Percentiles rank a stretch among this genome's conserved stretches.
Evolutionary conservation across 2,329 filamentous ascomycete species (phyloP).

Genomic region (Diaporthe longicolla): DNA sequence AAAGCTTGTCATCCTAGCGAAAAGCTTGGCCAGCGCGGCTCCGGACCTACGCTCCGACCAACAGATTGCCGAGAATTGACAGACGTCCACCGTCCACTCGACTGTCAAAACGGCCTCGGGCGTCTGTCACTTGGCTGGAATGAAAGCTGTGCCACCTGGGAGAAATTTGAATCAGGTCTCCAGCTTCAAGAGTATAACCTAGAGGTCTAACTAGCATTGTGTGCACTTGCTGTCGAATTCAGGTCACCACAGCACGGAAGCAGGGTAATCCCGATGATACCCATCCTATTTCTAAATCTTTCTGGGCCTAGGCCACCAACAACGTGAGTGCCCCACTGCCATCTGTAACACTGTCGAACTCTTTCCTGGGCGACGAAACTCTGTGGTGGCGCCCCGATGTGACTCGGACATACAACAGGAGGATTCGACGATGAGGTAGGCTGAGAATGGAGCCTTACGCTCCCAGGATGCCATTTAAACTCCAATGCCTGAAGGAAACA

Average conservation of each 20-base stretch:
- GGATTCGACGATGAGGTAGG: background rate
- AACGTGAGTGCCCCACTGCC: background rate
- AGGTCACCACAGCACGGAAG: no score
- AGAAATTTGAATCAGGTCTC: no score
- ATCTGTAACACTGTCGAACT: background rate
- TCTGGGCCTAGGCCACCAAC: background rate
- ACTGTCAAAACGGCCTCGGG: background rate
- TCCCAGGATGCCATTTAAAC: background rate
- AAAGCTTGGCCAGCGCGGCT: background rate
- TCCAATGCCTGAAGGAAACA: background rate
- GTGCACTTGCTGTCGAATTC: no score
- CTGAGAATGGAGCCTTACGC: background rate
- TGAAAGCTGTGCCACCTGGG: background rate
- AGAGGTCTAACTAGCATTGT: no score
- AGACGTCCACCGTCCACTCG: background rate
- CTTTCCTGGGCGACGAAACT: no score
- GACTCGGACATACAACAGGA: background rate
- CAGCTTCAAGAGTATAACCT: no score
- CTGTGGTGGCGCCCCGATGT: no score
- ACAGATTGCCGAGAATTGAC: background rate
- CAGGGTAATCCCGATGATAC: no score
- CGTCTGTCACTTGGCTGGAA: background rate
- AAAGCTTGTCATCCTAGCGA: constrained; percentile 5
- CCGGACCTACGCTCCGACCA: background rate
- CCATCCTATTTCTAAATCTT: no score